These are phyloP conservation scores for Candida albicans DNA, from an alignment of 1,139 yeast genomes.

Conservation along the genomic window DNA sequence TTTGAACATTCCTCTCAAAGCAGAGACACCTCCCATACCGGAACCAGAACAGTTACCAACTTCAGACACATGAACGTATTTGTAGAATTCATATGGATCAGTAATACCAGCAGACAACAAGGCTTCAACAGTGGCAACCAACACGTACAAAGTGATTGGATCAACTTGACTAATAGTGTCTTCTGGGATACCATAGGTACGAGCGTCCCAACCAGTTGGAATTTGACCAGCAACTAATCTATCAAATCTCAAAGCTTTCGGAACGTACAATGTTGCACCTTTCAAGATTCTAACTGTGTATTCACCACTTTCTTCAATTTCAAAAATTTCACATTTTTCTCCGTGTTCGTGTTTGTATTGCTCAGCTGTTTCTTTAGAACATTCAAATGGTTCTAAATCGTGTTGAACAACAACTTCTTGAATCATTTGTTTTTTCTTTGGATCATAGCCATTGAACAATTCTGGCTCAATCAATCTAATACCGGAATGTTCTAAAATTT, in stretches of 20 bases:
- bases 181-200: constrained; percentile 90
- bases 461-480: constrained; percentile 96
- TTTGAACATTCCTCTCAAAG: constrained; percentile 95
- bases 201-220: constrained; percentile 98
- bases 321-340: constrained; percentile 89
- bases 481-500: constrained; percentile 91
- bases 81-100: constrained; percentile 97
- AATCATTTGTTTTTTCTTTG: constrained; percentile 84
- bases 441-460: constrained; percentile 89
- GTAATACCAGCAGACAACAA: constrained; percentile 91
- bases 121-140: constrained; percentile 95
- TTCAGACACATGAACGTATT: constrained; percentile 96
- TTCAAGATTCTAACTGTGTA: constrained; percentile 85
- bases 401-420: constrained; percentile 97
- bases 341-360: constrained; percentile 94
- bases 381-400: constrained; percentile 92
- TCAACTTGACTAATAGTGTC: constrained; percentile 94
- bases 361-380: constrained; percentile 92
- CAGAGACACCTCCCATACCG: constrained; percentile 99
- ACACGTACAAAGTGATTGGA: constrained; percentile 87
- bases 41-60: constrained; percentile 99
- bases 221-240: constrained; percentile 98
- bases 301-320: constrained; percentile 87
- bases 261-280: constrained; percentile 90
- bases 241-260: constrained; percentile 94